phyloP scores from a whole-genome alignment of 495 filamentous ascomycete species.

The Neurospora sp. region DNA sequence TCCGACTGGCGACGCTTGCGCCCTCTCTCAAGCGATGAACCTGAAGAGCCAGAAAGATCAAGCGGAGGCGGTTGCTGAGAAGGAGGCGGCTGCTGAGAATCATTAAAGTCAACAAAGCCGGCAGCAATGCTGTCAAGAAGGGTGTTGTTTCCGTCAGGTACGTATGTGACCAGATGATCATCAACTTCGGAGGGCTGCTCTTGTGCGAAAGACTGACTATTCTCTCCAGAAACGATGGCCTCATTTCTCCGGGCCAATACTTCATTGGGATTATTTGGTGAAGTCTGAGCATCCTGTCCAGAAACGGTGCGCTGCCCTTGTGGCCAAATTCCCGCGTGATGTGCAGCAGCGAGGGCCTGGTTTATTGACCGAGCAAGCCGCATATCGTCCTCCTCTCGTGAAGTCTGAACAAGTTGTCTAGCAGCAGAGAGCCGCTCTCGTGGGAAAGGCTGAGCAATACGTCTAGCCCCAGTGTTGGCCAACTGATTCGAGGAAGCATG shows the following conservation, averaged over 20 bases:
- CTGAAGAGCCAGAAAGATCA: not conserved
- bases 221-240: not conserved
- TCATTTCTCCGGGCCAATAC: not conserved
- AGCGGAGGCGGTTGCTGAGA: not conserved
- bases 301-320: not conserved
- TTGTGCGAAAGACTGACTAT: not conserved
- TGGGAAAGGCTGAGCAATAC: not conserved
- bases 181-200: not conserved
- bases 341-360: not conserved
- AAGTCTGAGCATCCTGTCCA: not conserved
- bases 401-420: not conserved
- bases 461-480: not conserved
- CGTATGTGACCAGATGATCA: not conserved
- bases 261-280: not conserved
- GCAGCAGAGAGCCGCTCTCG: not conserved
- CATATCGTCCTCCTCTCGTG: not conserved
- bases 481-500: not conserved
- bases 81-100: not conserved
- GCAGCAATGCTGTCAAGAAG: not conserved
- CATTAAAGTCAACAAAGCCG: not conserved
- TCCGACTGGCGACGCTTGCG: not conserved
- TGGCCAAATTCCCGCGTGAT: not conserved
- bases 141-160: not conserved
- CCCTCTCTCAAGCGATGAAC: not conserved
- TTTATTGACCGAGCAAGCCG: not conserved